Evolutionary conservation across 1,139 yeast species (phyloP).

Genomic region (Geotrichum carabidarum): DNA sequence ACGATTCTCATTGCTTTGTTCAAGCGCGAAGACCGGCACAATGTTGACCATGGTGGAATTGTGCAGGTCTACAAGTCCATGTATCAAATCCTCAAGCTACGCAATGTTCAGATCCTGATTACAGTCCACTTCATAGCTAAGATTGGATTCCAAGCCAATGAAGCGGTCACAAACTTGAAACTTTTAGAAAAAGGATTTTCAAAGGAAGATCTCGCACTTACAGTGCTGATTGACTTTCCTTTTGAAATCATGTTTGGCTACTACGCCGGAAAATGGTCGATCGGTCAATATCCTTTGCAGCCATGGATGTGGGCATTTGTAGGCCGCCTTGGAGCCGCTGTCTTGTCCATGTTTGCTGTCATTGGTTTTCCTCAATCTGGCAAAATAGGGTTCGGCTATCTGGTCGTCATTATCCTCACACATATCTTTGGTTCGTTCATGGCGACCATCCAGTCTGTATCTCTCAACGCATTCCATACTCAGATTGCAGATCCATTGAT

Average conservation of each 20-base stretch:
- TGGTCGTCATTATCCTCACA: slow-evolving; percentile 66
- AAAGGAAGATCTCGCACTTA: slow-evolving; percentile 89
- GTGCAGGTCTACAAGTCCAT: slow-evolving; percentile 63
- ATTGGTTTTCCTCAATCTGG: slow-evolving; percentile 61
- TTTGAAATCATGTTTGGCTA: slow-evolving; percentile 93
- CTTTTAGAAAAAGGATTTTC: slow-evolving; percentile 88
- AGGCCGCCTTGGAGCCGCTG: slow-evolving; percentile 77
- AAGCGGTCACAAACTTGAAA: slow-evolving; percentile 89
- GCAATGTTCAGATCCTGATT: slow-evolving; percentile 72
- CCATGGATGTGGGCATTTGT: slow-evolving; percentile 90
- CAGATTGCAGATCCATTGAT: slow-evolving; percentile 90
- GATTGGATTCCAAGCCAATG: slow-evolving; percentile 92
- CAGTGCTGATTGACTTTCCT: slow-evolving; percentile 92
- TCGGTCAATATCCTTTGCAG: slow-evolving; percentile 60
- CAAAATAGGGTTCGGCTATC: slow-evolving; percentile 48
- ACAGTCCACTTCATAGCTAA: slow-evolving; percentile 73
- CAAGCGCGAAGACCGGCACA: slow-evolving; percentile 36
- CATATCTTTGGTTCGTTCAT: slow-evolving; percentile 84
- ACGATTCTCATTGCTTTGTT: slow-evolving; percentile 56
- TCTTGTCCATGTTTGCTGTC: slow-evolving; percentile 69
- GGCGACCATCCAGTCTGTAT: slow-evolving; percentile 93
- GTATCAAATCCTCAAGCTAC: slow-evolving; percentile 67
- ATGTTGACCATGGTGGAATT: slow-evolving; percentile 24
- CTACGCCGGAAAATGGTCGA: slow-evolving; percentile 93
- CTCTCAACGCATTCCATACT: slow-evolving; percentile 91